phyloP scores from a whole-genome alignment of 345 rosid species.

The Gossypium ekmanianum region DNA sequence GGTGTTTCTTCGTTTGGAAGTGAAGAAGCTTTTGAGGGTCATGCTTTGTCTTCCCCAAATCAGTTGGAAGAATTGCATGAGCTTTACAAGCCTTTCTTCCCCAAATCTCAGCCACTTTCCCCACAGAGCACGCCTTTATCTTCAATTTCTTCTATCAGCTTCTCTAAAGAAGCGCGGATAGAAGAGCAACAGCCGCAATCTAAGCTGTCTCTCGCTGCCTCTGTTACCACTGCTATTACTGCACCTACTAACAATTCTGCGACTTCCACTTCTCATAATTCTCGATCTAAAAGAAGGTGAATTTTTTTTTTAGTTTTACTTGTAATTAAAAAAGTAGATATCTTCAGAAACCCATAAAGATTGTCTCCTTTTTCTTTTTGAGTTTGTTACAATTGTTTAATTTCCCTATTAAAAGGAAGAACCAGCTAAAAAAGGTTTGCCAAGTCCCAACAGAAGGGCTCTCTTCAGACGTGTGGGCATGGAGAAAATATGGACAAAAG shows the following conservation, averaged over 20 bases:
- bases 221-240: constrained; percentile 17
- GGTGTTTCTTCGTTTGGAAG: constrained; percentile 18
- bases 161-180: constrained; percentile 26
- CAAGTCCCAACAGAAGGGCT: constrained; percentile 88
- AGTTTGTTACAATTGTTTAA: background rate
- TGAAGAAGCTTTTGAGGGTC: constrained; percentile 16
- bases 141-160: constrained; percentile 36
- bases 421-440: constrained; percentile 76
- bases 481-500: constrained; percentile 99
- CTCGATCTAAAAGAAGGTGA: constrained; percentile 90
- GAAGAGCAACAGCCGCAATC: constrained; percentile 29
- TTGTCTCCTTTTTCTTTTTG: background rate
- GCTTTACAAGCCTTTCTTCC: constrained; percentile 66
- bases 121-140: constrained; percentile 29
- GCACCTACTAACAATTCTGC: constrained; percentile 30
- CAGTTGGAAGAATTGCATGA: constrained; percentile 62
- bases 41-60: constrained; percentile 25
- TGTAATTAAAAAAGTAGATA: background rate
- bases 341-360: background rate
- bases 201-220: constrained; percentile 25
- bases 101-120: constrained; percentile 36
- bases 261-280: constrained; percentile 43
- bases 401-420: constrained; percentile 51
- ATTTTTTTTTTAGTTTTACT: background rate
- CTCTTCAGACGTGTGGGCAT: constrained; percentile 94